Evolutionary conservation across 768 basidiomycete genomes (phyloP).

Genomic region (Trametes coccinea): DNA sequence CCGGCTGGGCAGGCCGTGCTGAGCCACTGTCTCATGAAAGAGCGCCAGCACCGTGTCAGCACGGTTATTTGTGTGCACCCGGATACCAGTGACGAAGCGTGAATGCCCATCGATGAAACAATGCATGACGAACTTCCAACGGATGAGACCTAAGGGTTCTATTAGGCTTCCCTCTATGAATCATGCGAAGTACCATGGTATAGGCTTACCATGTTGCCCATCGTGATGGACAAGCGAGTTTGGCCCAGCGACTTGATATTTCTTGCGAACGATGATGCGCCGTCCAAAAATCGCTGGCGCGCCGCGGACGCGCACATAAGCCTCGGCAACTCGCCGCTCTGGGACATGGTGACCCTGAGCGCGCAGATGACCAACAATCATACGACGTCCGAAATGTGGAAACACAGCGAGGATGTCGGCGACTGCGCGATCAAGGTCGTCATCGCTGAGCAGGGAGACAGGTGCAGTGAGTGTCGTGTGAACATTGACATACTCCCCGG

Average conservation of each 20-base stretch:
- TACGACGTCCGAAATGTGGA: conserved; percentile 1
- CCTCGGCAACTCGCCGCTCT: background rate
- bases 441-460: conserved; percentile 14
- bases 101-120: conserved; percentile 31
- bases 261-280: background rate
- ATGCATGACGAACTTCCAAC: conserved; percentile 31
- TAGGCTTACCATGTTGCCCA: conserved; percentile 24
- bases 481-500: conserved; percentile 17
- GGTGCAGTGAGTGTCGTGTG: conserved; percentile 22
- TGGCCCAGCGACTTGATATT: conserved; percentile 26
- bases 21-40: conserved; percentile 28
- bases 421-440: background rate
- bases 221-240: conserved; percentile 31
- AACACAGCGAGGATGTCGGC: background rate
- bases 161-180: background rate
- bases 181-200: background rate
- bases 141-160: conserved; percentile 19
- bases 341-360: conserved; percentile 5
- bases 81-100: conserved; percentile 32
- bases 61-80: conserved; percentile 41
- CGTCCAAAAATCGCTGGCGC: conserved; percentile 4
- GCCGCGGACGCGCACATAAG: conserved; percentile 4
- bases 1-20: conserved; percentile 34
- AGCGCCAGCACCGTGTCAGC: conserved; percentile 38
- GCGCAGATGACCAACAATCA: conserved; percentile 5